Conservation (phyloP, 306 rosid species). For the Pyrus communis region DNA sequence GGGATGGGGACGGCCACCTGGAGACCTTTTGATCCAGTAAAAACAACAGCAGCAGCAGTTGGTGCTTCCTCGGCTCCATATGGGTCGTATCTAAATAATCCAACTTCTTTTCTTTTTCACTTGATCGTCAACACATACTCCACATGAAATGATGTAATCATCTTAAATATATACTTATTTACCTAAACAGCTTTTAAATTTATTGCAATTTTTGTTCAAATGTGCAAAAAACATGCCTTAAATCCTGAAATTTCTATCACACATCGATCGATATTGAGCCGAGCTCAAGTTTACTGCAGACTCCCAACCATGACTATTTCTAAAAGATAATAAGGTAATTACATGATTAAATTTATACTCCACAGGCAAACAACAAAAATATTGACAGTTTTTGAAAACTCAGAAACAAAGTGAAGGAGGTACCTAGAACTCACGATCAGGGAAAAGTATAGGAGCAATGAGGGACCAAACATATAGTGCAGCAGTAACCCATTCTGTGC, state of each 20-base stretch:
- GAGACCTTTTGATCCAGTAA: neutral
- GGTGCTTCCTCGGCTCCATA: neutral
- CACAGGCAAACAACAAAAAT: neutral
- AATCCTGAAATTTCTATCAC: neutral
- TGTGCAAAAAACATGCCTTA: neutral
- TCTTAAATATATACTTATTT: no score
- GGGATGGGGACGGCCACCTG: no score
- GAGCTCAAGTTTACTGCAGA: neutral
- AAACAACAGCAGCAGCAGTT: neutral
- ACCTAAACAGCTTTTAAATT: neutral
- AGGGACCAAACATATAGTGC: constrained; percentile 75
- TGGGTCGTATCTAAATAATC: no score
- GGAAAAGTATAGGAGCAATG: constrained; percentile 57
- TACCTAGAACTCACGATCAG: constrained; percentile 72
- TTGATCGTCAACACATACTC: neutral
- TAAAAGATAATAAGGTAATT: neutral
- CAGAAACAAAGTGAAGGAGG: neutral
- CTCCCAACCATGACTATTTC: neutral
- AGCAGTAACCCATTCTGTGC: constrained; percentile 87
- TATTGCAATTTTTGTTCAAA: neutral
- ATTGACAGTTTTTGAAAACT: neutral
- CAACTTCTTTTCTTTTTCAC: neutral
- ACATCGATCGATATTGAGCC: neutral
- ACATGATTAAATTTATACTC: neutral
- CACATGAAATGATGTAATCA: neutral